Conservation (phyloP, 306 rosid genomes). For the Quercus berberidifolia region DNA sequence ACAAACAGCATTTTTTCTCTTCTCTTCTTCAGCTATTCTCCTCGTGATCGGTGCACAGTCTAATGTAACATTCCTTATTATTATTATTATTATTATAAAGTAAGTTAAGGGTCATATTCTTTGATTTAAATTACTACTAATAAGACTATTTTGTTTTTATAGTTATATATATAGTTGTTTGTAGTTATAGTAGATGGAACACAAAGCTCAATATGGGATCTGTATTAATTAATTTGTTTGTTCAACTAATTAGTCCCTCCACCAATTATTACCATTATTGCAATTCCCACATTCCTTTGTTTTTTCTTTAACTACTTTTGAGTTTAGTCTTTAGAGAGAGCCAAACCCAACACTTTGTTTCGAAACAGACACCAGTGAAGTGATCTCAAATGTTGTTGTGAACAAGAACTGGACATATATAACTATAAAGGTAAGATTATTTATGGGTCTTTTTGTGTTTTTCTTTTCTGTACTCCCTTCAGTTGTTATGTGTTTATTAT, state of each 20-base stretch:
- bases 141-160: too few relatives aligned
- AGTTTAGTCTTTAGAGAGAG: neutral
- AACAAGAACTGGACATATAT: neutral
- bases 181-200: neutral
- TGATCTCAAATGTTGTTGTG: neutral
- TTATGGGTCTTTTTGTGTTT: neutral
- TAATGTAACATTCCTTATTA: neutral
- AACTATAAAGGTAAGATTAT: neutral
- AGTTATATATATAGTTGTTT: too few relatives aligned
- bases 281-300: neutral
- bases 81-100: too few relatives aligned
- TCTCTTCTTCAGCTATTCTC: neutral
- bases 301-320: too few relatives aligned
- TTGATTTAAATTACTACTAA: too few relatives aligned
- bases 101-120: too few relatives aligned
- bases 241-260: neutral
- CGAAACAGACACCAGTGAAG: neutral
- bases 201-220: neutral
- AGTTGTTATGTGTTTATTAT: slow-evolving; percentile 14
- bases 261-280: neutral
- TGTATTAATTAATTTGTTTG: neutral
- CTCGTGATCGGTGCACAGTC: slow-evolving; percentile 47
- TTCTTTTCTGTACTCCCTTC: slow-evolving; percentile 8
- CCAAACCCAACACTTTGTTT: neutral
- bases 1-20: neutral